These are phyloP conservation scores for Davidsoniella neocaledoniae DNA, from an alignment of 2,329 filamentous ascomycete genomes.

Conservation along the genomic window DNA sequence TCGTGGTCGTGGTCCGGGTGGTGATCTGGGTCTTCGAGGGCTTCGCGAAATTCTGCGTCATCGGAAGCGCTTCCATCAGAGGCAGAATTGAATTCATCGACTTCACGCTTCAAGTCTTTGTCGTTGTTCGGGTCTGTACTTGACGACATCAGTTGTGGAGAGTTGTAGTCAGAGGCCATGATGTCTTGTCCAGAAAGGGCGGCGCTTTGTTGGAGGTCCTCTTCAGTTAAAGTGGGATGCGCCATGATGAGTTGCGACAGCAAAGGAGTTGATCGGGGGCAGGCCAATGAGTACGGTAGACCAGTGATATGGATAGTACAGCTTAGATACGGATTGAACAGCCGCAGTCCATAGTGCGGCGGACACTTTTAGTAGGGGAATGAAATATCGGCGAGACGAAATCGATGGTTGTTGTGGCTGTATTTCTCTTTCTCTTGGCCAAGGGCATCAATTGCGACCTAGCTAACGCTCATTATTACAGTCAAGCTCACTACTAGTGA, in stretches of 20 bases:
- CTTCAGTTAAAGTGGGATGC: conserved; percentile 26
- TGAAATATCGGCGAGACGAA: too few relatives aligned
- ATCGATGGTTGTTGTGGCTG: too few relatives aligned
- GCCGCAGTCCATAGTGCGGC: conserved; percentile 1
- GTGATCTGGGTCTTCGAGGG: conserved; percentile 18
- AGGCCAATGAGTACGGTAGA: neutral
- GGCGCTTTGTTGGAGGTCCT: conserved; percentile 40
- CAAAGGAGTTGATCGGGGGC: neutral
- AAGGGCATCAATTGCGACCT: neutral
- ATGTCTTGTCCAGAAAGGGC: conserved; percentile 31
- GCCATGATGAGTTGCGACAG: conserved; percentile 1
- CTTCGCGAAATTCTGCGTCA: conserved; percentile 24
- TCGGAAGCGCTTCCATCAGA: conserved; percentile 32
- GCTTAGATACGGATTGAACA: neutral
- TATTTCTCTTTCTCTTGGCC: too few relatives aligned
- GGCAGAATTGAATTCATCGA: conserved; percentile 14
- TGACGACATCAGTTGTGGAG: neutral
- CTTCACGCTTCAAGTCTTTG: conserved; percentile 14
- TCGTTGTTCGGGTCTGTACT: conserved; percentile 16
- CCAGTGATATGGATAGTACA: neutral
- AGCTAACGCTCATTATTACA: neutral
- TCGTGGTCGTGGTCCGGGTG: conserved; percentile 11
- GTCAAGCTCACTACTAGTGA: neutral
- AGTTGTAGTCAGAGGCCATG: neutral
- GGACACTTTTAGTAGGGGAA: neutral